Base-by-base conservation (phyloP, 139 green algal species). In the Dunaliella primolecta region DNA sequence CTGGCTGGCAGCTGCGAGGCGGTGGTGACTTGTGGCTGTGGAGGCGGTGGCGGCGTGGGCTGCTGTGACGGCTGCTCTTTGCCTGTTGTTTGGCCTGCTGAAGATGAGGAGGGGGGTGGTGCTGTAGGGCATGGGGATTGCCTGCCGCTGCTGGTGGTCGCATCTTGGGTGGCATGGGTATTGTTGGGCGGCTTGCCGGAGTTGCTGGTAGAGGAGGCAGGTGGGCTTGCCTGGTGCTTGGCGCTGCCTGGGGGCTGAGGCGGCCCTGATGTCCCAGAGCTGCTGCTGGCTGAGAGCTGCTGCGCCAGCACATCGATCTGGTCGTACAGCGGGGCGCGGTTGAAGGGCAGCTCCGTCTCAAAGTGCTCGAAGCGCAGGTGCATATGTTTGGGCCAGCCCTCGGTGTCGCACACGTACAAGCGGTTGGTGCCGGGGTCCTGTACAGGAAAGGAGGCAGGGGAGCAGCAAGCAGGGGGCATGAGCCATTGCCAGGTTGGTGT, bases 351-450 rank as follows among this genome's bases (percentile, higher is more conserved):
- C 84, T 93, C 90, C 1, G 81, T 75, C 83, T 94, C 94, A 31
- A 94, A 91, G 85, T 94, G 90, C 86, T 95, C 88, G 34, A 90
- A 93, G 80, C 88, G 82, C 80, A 93, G 83, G 64, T 88, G 88
- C 93, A 95, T 94, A 72, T 89, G 79, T 34, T 75, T 78, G 0
- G 93, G 92, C 93, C 93, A 96, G 24, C 88, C 88, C 56, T 95
- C 88, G 1, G 92, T 87, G 35, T 92, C 86, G 31, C 81, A 90
- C 2, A 91, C 76, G 81, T 93, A 94, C 72, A 91, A 55, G 1
- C 84, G 75, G n/a, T 84, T 83, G 2, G 84, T 84, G 33, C 83
- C 84, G 30, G 83, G 85, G 81, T 85, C 83, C 78, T 91, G 78
- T 55, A 84, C 80, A 15, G 32, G 31, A n/a, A n/a, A n/a, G n/a